phyloP scores from a whole-genome alignment of 2,329 filamentous ascomycete genomes.

The Clonostachys solani region DNA sequence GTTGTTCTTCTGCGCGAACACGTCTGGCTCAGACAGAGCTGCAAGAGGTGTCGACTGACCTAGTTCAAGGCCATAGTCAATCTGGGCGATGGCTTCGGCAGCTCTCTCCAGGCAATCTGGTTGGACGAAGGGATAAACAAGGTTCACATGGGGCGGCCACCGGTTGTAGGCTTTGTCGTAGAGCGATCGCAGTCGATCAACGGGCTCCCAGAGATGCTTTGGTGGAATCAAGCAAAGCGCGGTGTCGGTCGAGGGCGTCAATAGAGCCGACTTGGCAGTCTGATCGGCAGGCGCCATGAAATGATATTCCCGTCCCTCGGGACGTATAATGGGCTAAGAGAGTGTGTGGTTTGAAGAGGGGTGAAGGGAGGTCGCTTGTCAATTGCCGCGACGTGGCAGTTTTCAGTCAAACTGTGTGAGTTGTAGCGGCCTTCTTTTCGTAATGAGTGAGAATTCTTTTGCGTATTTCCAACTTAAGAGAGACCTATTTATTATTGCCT shows the following conservation, averaged over 20 bases:
- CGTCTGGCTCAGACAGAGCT: conserved; percentile 32
- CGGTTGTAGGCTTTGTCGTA: conserved; percentile 57
- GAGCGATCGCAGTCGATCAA: conserved; percentile 52
- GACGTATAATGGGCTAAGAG: too few relatives aligned
- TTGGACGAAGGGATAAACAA: conserved; percentile 61
- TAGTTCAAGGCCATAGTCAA: conserved; percentile 1
- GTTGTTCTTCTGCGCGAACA: conserved; percentile 43
- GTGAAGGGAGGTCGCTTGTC: too few relatives aligned
- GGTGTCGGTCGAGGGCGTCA: conserved; percentile 34
- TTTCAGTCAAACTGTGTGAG: too few relatives aligned
- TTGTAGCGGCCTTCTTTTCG: too few relatives aligned
- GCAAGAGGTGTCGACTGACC: conserved; percentile 12
- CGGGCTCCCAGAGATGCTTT: conserved; percentile 32
- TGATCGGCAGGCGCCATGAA: too few relatives aligned
- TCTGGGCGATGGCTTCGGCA: conserved; percentile 16
- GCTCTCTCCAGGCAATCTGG: conserved; percentile 39
- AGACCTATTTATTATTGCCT: too few relatives aligned
- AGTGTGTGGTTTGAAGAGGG: too few relatives aligned
- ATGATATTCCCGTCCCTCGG: too few relatives aligned
- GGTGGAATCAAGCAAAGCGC: conserved; percentile 59
- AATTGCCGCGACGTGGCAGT: too few relatives aligned
- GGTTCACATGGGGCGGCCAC: conserved; percentile 65
- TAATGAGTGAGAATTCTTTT: too few relatives aligned
- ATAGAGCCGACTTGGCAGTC: neutral
- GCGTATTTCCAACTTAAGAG: too few relatives aligned